Evolutionary conservation across 116 monocot species (phyloP), one percentile per base, ranked within the genome.

Genomic region (Zostera marina): DNA sequence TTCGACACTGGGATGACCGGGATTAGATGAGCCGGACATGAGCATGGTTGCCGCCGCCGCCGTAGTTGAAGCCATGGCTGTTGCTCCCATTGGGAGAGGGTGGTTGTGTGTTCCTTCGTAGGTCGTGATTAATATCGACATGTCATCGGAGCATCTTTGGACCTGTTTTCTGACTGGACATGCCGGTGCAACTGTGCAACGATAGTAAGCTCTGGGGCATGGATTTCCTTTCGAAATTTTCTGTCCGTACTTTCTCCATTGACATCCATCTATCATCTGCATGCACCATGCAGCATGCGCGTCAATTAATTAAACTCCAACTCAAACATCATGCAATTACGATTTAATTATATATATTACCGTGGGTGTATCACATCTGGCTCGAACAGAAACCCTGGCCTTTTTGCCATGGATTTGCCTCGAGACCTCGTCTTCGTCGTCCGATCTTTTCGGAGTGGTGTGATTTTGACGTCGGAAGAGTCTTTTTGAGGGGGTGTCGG

Each of bases 261-360:
- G 88, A 55, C 93, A 93, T 57, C 93, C 93, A 77, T 93, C 93
- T 62, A 75, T 81, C 93, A 93, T 93, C 93, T 93, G 70, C 5
- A 61, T 9, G 14, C 44, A 47, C 7, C 11, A 4, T 7, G 9
- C 1, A 19, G 9, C 9, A 43, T 10, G 5, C 13, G 0, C n/a
- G n/a, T n/a, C n/a, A 58, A 58, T 8, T 58, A 7, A 10, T 20
- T 20, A 3, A 52, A 22, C 10, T 17, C 20, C 15, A 52, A 10
- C 0, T 17, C 2, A 0, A 11, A 20, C 22, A 52, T 52, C 20
- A 3, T 5, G 13, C 13, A 1, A 17, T 47, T 11, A 16, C 14
- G 13, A 47, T 3, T n/a, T 7, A 47, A 10, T 2, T n/a, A 17
- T 47, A 15, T 5, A 47, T 47, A n/a, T 15, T 49, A 93, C 93